Evolutionary conservation across 768 basidiomycete genomes (phyloP).

Genomic region (Boletales sp.): DNA sequence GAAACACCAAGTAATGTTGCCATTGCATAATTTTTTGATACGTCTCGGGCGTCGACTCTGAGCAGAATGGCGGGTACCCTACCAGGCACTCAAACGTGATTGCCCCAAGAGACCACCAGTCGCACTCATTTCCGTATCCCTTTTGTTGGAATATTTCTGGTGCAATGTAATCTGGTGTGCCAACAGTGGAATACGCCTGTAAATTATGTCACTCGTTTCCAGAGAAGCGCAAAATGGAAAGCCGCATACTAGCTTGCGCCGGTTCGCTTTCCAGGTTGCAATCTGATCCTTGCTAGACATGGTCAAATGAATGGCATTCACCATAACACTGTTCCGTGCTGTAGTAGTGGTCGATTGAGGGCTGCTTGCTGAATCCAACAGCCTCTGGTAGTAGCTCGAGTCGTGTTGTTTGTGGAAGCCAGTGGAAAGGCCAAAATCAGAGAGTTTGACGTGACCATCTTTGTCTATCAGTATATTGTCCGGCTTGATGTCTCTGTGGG

Average conservation of each 20-base stretch:
- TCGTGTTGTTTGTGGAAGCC: slow-evolving; percentile 99
- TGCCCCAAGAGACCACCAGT: slow-evolving; percentile 99
- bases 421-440: slow-evolving; percentile 98
- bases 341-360: slow-evolving; percentile 40
- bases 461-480: slow-evolving; percentile 93
- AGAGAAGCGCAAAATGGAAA: background rate
- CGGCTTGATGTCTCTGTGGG: slow-evolving; percentile 90
- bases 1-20: slow-evolving; percentile 81
- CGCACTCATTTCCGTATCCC: slow-evolving; percentile 98
- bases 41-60: slow-evolving; percentile 93
- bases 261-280: slow-evolving; percentile 98
- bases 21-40: slow-evolving; percentile 98
- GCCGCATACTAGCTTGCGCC: slow-evolving; percentile 82
- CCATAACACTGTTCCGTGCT: slow-evolving; percentile 91
- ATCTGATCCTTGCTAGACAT: slow-evolving; percentile 93
- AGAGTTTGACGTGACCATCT: slow-evolving; percentile 94
- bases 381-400: slow-evolving; percentile 87
- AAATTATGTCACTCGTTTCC: background rate
- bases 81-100: slow-evolving; percentile 99
- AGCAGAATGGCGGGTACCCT: slow-evolving; percentile 96
- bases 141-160: slow-evolving; percentile 95
- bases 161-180: slow-evolving; percentile 95
- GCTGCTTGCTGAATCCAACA: slow-evolving; percentile 65
- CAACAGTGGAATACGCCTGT: slow-evolving; percentile 96
- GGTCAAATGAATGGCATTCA: slow-evolving; percentile 94